Base-by-base conservation (phyloP, 495 filamentous ascomycete genomes). In the Pyrenula aspistea region DNA sequence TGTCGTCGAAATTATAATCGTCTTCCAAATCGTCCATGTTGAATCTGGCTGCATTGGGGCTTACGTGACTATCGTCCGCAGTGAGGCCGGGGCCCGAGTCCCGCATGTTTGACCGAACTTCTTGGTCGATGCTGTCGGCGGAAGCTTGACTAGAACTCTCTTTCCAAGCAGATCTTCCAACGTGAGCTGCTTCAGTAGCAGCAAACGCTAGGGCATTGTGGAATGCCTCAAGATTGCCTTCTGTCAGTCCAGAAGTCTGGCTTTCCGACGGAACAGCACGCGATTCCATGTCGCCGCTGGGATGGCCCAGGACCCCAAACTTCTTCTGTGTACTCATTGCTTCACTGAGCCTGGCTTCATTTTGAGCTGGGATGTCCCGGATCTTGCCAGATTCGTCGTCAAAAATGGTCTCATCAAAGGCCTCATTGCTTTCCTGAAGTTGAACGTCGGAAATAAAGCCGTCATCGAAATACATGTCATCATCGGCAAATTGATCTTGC, bases 391-490 rank as follows among this genome's bases (percentile, higher is more conserved):
- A 78, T 67, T 83, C 76, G 31, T 83, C 76, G 63, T 91, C 87
- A 61, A 91, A 90, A 24, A 90, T 79, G 22, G 86, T 88, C 63
- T 91, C 87, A 60, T 91, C 87, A 61, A 91, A 90, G 15, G 73
- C 68, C 4, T 71, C 71, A 24, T 76, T 78, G 47, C 81, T 78
- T 23, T 70, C 73, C 10, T 79, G 74, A 1, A 69, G 68, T 23
- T 55, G 63, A 12, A 76, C 59, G 22, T 78, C 73, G 64, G 79
- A 83, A 61, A 87, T 85, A 50, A 89, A 73, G 1, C 88, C 89
- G 60, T 90, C 86, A 56, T 91, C 84, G 59, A 87, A 93, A 62
- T 93, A 93, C 49, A 93, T 67, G 57, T 92, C 88, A 61, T 92
- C 88, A 25, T 83, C 80, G 24, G 81, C 73, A 19, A 69, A 59